These are phyloP conservation scores for Brettanomyces custersianus DNA, from an alignment of 805 yeast species.

Conservation along the genomic window DNA sequence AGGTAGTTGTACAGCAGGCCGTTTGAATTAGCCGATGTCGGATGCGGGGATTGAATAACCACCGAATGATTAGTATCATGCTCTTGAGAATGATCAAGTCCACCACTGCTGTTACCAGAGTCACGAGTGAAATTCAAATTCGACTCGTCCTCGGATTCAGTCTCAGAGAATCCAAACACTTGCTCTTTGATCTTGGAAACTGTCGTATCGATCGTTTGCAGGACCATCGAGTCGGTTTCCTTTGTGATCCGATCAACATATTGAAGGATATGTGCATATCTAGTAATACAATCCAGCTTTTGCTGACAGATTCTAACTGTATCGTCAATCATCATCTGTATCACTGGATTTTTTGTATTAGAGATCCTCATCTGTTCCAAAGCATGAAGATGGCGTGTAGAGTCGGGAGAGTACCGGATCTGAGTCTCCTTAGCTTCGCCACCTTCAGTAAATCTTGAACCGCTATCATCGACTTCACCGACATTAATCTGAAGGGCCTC, in stretches of 20 bases:
- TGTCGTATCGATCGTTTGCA: constrained; percentile 54
- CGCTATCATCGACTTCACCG: constrained; percentile 39
- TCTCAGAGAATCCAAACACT: constrained; percentile 13
- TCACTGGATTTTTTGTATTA: constrained; percentile 55
- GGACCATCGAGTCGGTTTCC: constrained; percentile 67
- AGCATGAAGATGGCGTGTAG: constrained; percentile 44
- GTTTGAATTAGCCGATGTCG: too few relatives aligned
- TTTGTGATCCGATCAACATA: constrained; percentile 68
- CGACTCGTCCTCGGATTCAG: constrained; percentile 10
- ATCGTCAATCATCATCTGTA: constrained; percentile 53
- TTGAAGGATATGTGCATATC: constrained; percentile 66
- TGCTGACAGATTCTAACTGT: constrained; percentile 51
- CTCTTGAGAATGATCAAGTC: too few relatives aligned
- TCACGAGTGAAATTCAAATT: too few relatives aligned
- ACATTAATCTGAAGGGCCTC: constrained; percentile 67
- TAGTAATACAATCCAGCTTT: constrained; percentile 60
- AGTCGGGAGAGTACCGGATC: constrained; percentile 47
- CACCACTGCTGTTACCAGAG: too few relatives aligned
- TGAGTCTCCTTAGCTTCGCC: constrained; percentile 10
- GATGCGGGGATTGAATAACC: too few relatives aligned
- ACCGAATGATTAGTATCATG: too few relatives aligned
- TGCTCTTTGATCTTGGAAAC: constrained; percentile 41
- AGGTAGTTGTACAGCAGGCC: constrained; percentile 2
- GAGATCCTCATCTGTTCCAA: constrained; percentile 34
- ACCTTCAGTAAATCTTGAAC: constrained; percentile 11